phyloP scores from a whole-genome alignment of 345 rosid species.

The Leavenworthia alabamica region DNA sequence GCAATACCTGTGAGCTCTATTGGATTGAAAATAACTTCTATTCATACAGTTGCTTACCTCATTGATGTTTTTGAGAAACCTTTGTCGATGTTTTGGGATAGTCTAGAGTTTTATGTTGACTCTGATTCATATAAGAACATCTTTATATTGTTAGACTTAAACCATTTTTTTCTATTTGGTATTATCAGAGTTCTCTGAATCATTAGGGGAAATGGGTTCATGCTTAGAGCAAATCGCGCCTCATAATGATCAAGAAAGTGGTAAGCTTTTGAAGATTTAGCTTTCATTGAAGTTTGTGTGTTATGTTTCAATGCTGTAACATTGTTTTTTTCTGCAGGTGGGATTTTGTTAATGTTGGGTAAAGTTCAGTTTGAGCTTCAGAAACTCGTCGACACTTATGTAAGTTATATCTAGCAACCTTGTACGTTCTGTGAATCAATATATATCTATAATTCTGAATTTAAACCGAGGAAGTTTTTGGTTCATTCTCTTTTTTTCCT shows the following conservation, averaged over 20 bases:
- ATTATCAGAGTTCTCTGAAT: constrained; percentile 85
- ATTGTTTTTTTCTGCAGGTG: constrained; percentile 44
- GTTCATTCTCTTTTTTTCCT: constrained; percentile 1
- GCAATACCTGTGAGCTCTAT: neutral
- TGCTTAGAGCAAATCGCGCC: constrained; percentile 80
- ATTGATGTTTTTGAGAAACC: neutral
- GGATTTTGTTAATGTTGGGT: constrained; percentile 59
- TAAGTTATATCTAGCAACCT: constrained; percentile 41
- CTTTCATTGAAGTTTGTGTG: neutral
- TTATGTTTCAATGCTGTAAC: constrained; percentile 3
- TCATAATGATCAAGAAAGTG: constrained; percentile 65
- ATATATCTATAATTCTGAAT: neutral
- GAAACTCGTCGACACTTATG: constrained; percentile 81
- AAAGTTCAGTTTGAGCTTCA: constrained; percentile 83
- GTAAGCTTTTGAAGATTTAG: constrained; percentile 35
- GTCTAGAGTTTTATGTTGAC: neutral
- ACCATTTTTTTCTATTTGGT: neutral
- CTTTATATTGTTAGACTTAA: neutral
- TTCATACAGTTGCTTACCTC: neutral
- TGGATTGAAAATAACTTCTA: neutral
- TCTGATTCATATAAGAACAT: neutral
- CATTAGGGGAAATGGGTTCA: constrained; percentile 88
- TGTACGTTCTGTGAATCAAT: neutral
- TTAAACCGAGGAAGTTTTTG: constrained; percentile 3
- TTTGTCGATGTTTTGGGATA: neutral